Evolutionary conservation across 1,284 basidiomycete species (phyloP).

Genomic region (Athelia psychrophila): DNA sequence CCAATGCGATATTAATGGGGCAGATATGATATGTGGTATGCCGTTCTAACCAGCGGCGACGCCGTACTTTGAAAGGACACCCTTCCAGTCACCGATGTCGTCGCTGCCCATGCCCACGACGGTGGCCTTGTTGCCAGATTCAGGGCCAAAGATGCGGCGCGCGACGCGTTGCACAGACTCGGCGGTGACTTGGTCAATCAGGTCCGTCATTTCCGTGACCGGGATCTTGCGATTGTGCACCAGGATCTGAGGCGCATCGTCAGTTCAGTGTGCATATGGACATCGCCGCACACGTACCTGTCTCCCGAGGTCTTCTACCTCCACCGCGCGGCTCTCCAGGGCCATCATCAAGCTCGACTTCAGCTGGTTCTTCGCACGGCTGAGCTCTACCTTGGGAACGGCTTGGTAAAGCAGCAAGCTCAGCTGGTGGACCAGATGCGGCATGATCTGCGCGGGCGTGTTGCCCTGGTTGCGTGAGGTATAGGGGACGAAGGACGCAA

Average conservation of each 20-base stretch:
- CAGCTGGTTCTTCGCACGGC: conserved; percentile 93
- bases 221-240: conserved; percentile 90
- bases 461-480: conserved; percentile 57
- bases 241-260: conserved; percentile 59
- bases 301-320: conserved; percentile 87
- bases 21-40: neutral
- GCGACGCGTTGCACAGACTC: conserved; percentile 75
- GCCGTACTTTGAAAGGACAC: conserved; percentile 66
- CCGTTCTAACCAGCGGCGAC: conserved; percentile 33
- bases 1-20: neutral
- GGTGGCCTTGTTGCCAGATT: conserved; percentile 61
- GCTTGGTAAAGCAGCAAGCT: conserved; percentile 68
- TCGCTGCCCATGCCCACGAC: conserved; percentile 74
- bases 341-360: conserved; percentile 96
- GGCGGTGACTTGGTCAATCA: conserved; percentile 81
- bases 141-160: conserved; percentile 64
- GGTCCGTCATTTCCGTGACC: conserved; percentile 88
- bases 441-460: conserved; percentile 69
- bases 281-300: conserved; percentile 46
- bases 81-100: conserved; percentile 60
- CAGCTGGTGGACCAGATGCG: conserved; percentile 86
- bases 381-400: conserved; percentile 70
- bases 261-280: neutral
- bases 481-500: conserved; percentile 81
- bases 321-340: conserved; percentile 86